Evolutionary conservation across 2,329 filamentous ascomycete species (phyloP).

Genomic region (Colletotrichum melonis): DNA sequence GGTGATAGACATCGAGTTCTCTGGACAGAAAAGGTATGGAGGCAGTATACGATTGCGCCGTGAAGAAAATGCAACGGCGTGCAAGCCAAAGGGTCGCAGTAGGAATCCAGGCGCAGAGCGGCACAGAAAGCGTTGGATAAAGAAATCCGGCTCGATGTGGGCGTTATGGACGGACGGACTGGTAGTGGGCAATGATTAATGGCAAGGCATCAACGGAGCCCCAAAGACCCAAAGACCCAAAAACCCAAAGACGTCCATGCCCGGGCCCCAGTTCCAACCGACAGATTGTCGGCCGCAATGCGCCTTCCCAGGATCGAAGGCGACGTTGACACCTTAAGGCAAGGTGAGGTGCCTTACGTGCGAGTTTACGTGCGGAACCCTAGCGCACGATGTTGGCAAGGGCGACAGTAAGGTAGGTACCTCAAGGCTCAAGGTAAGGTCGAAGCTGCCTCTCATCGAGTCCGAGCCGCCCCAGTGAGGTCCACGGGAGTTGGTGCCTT

Average conservation of each 20-base stretch:
- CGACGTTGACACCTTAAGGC: too few species aligned
- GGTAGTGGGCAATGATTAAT: background rate
- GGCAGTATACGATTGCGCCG: background rate
- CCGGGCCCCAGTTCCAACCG: too few species aligned
- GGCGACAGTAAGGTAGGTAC: too few species aligned
- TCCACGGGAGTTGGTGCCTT: background rate
- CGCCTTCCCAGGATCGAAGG: too few species aligned
- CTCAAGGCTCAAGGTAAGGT: too few species aligned
- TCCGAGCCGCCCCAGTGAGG: background rate
- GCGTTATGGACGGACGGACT: too few species aligned
- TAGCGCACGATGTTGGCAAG: too few species aligned
- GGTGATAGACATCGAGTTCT: background rate
- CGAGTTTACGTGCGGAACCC: too few species aligned
- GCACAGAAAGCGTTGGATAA: conserved; percentile 1
- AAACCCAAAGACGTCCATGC: too few species aligned
- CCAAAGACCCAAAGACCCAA: too few species aligned
- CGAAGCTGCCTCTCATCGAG: background rate
- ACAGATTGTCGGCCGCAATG: too few species aligned
- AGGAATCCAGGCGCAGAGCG: background rate
- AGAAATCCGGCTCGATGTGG: background rate
- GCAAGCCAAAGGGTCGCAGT: background rate
- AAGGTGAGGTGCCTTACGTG: too few species aligned
- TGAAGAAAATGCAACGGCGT: background rate
- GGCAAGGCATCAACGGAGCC: background rate
- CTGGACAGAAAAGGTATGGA: background rate